These are phyloP conservation scores for Schizopora paradoxa DNA, from an alignment of 1,284 basidiomycete genomes.

Conservation along the genomic window DNA sequence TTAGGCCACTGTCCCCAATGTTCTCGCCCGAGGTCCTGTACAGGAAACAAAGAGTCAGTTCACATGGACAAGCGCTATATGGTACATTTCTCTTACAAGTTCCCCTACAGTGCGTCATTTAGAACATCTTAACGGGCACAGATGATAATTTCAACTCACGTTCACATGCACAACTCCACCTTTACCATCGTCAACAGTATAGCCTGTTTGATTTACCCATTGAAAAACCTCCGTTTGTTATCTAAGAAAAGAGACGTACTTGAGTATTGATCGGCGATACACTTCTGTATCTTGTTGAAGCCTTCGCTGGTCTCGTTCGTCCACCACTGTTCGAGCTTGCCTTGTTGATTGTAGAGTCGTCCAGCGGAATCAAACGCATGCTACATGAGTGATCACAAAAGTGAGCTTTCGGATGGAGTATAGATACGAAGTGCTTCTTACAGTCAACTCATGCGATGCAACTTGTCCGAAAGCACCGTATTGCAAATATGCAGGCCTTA, in stretches of 20 bases:
- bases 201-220: slow-evolving; percentile 40
- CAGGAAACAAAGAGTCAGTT: slow-evolving; percentile 20
- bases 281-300: slow-evolving; percentile 81
- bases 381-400: slow-evolving; percentile 31
- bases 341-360: slow-evolving; percentile 71
- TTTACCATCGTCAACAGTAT: slow-evolving; percentile 80
- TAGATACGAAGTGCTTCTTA: slow-evolving; percentile 29
- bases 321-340: slow-evolving; percentile 88
- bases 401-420: background rate
- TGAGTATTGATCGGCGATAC: slow-evolving; percentile 87
- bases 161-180: slow-evolving; percentile 83
- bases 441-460: slow-evolving; percentile 85
- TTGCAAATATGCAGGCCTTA: slow-evolving; percentile 79
- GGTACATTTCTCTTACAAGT: slow-evolving; percentile 45
- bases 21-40: slow-evolving; percentile 81
- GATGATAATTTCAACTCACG: slow-evolving; percentile 43
- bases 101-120: slow-evolving; percentile 46
- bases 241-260: slow-evolving; percentile 34
- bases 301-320: slow-evolving; percentile 77
- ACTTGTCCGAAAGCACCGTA: slow-evolving; percentile 91
- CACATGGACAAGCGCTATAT: background rate
- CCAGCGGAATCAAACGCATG: slow-evolving; percentile 95
- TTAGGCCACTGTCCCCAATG: slow-evolving; percentile 82
- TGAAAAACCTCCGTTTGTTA: background rate
- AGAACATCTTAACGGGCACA: slow-evolving; percentile 5